Evolutionary conservation across 495 filamentous ascomycete species (phyloP).

Genomic region (Aspergillus sclerotiicarbonarius): DNA sequence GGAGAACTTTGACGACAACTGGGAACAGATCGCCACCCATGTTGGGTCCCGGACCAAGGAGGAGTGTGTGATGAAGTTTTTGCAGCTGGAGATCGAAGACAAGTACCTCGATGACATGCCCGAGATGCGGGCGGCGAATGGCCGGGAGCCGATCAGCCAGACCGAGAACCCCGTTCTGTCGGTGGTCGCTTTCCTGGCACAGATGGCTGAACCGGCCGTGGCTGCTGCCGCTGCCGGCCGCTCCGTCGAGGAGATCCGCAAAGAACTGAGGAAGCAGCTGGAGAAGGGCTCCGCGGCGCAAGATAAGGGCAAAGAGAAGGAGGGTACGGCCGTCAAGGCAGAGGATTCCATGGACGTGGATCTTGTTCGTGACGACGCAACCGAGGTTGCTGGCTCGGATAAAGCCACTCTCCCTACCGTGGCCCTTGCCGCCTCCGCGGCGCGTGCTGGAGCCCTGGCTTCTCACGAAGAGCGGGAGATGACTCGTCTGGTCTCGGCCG

Average conservation of each 20-base stretch:
- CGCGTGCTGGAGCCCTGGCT: conserved; percentile 79
- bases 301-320: conserved; percentile 55
- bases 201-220: conserved; percentile 80
- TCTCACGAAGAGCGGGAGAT: conserved; percentile 96
- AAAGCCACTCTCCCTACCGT: conserved; percentile 62
- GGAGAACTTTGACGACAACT: conserved; percentile 91
- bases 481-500: conserved; percentile 81
- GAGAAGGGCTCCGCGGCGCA: conserved; percentile 52
- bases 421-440: conserved; percentile 79
- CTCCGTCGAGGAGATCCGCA: conserved; percentile 78
- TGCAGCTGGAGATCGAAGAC: conserved; percentile 88
- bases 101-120: conserved; percentile 79
- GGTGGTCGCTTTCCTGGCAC: conserved; percentile 87
- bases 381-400: conserved; percentile 15
- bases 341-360: conserved; percentile 73
- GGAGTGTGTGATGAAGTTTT: conserved; percentile 93
- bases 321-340: conserved; percentile 55
- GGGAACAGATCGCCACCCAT: conserved; percentile 86
- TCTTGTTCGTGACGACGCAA: conserved; percentile 25
- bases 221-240: conserved; percentile 85
- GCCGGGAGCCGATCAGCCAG: conserved; percentile 80
- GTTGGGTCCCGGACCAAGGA: conserved; percentile 90
- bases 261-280: conserved; percentile 68
- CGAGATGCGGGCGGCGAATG: conserved; percentile 62
- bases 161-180: conserved; percentile 94